Conservation (phyloP, 2,329 filamentous ascomycete species). For the Didymella segeticola region DNA sequence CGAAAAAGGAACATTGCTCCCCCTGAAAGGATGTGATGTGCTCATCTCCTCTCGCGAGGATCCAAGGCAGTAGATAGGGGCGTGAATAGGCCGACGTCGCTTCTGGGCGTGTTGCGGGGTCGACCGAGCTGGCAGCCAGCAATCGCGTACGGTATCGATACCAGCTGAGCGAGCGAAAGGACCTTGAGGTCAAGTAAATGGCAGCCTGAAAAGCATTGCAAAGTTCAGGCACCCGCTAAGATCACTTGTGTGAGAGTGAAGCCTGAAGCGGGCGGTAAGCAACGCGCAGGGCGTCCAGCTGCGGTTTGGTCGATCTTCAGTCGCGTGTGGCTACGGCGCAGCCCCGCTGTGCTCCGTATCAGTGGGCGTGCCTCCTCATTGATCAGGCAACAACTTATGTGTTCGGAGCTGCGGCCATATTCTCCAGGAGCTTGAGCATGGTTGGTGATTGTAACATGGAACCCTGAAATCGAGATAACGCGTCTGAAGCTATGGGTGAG, state of each 20-base stretch:
- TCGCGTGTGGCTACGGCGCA: constrained; percentile 15
- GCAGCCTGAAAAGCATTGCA: constrained; percentile 41
- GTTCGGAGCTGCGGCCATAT: background rate
- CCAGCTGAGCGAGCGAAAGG: constrained; percentile 6
- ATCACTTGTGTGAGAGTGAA: constrained; percentile 25
- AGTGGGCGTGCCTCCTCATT: constrained; percentile 10
- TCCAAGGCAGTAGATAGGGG: background rate
- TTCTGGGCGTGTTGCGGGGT: constrained; percentile 24
- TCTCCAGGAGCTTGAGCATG: constrained; percentile 4
- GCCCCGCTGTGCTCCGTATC: constrained; percentile 14
- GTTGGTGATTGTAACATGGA: constrained; percentile 20
- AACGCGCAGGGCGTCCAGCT: constrained; percentile 20
- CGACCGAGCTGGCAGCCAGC: constrained; percentile 4
- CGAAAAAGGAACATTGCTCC: constrained; percentile 41
- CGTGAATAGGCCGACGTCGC: background rate
- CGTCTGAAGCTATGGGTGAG: constrained; percentile 34
- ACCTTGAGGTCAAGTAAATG: constrained; percentile 36
- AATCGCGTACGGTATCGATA: constrained; percentile 2
- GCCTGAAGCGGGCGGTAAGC: constrained; percentile 29
- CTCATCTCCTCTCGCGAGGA: constrained; percentile 23
- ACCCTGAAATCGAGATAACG: constrained; percentile 22
- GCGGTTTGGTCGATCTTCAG: constrained; percentile 25
- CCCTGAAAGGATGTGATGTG: constrained; percentile 30
- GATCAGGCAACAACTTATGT: constrained; percentile 11
- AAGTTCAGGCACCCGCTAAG: constrained; percentile 32